phyloP scores from a whole-genome alignment of 495 filamentous ascomycete species.

The Hypoxylon fragiforme region DNA sequence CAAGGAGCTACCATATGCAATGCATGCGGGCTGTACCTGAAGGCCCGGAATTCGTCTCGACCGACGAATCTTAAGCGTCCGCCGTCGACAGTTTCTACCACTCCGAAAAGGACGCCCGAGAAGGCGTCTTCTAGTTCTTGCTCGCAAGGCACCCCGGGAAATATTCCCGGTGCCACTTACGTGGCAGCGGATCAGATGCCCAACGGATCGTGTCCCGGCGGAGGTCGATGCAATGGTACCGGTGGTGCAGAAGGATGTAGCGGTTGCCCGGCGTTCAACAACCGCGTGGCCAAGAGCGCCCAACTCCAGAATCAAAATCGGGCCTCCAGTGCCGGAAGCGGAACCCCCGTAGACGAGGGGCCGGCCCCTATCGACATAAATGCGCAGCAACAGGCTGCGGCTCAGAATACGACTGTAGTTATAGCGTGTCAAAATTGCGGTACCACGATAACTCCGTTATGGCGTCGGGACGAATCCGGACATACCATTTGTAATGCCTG shows the following conservation, averaged over 20 bases:
- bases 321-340: conserved; percentile 33
- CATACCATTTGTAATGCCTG: conserved; percentile 99
- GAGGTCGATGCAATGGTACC: conserved; percentile 94
- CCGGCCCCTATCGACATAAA: conserved; percentile 52
- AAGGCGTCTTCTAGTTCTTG: conserved; percentile 41
- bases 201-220: conserved; percentile 90
- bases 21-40: conserved; percentile 92
- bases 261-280: conserved; percentile 96
- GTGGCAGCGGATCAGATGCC: conserved; percentile 72
- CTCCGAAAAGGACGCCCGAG: conserved; percentile 41
- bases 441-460: conserved; percentile 94
- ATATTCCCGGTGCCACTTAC: conserved; percentile 68
- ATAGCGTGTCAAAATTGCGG: conserved; percentile 97
- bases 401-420: conserved; percentile 69
- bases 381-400: conserved; percentile 48
- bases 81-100: conserved; percentile 46
- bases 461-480: conserved; percentile 91
- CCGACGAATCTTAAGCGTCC: conserved; percentile 85
- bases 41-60: conserved; percentile 85
- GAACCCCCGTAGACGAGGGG: conserved; percentile 37
- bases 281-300: conserved; percentile 86
- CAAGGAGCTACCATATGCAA: conserved; percentile 96
- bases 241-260: conserved; percentile 95
- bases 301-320: conserved; percentile 55
- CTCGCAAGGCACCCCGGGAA: conserved; percentile 38